phyloP scores from a whole-genome alignment of 345 rosid genomes.

The Gossypium bickii region DNA sequence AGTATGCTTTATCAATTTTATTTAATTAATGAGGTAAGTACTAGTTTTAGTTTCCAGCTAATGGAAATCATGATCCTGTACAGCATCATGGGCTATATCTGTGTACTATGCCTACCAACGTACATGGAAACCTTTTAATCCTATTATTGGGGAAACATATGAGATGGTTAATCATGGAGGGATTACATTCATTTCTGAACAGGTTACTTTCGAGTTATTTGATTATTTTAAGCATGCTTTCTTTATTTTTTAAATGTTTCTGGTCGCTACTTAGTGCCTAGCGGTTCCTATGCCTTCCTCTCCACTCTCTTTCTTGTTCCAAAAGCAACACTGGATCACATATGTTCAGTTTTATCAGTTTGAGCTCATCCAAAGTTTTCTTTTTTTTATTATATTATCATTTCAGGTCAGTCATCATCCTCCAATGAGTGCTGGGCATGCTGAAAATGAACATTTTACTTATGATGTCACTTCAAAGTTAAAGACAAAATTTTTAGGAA shows the following conservation, averaged over 20 bases:
- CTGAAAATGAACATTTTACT: slow-evolving; percentile 82
- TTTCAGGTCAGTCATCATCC: slow-evolving; percentile 94
- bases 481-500: slow-evolving; percentile 81
- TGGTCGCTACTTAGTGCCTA: background rate
- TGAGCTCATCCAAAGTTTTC: background rate
- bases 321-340: background rate
- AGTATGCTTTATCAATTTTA: slow-evolving; percentile 22
- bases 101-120: slow-evolving; percentile 80
- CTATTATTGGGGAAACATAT: slow-evolving; percentile 95
- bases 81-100: slow-evolving; percentile 92
- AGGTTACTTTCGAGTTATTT: slow-evolving; percentile 39
- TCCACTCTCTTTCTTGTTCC: background rate
- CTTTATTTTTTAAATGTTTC: background rate
- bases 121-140: slow-evolving; percentile 97
- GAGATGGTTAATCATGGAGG: slow-evolving; percentile 81
- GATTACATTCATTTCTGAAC: slow-evolving; percentile 78
- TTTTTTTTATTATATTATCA: background rate
- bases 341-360: background rate
- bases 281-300: background rate
- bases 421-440: slow-evolving; percentile 94
- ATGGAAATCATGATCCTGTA: slow-evolving; percentile 16
- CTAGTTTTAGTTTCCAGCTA: background rate
- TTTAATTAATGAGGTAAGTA: background rate
- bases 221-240: background rate
- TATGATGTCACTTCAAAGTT: slow-evolving; percentile 83